Percentiles rank a stretch among this genome's conserved stretches.
These are phyloP conservation scores for Cordyceps cicadae DNA, from an alignment of 2,329 filamentous ascomycete species.

Conservation along the genomic window DNA sequence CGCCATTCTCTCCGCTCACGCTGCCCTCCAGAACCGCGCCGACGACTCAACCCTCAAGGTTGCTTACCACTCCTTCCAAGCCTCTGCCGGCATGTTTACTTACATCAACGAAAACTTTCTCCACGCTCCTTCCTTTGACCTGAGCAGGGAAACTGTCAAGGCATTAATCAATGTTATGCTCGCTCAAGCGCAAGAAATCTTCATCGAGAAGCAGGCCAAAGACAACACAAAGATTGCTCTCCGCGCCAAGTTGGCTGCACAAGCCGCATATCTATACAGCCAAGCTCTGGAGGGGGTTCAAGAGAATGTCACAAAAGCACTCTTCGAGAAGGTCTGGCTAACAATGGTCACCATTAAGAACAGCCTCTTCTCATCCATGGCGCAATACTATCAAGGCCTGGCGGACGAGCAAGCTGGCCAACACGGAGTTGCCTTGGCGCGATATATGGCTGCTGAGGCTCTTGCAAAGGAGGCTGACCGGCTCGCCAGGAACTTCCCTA, in stretches of 20 bases:
- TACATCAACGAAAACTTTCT: conserved; percentile 99
- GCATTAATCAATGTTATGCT: conserved; percentile 87
- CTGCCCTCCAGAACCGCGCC: conserved; percentile 81
- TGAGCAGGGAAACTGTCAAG: conserved; percentile 93
- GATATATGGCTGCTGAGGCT: conserved; percentile 72
- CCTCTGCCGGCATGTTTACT: conserved; percentile 97
- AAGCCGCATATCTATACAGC: conserved; percentile 78
- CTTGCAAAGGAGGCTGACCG: conserved; percentile 71
- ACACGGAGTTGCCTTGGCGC: conserved; percentile 75
- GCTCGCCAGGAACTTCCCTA: conserved; percentile 71
- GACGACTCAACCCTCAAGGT: conserved; percentile 92
- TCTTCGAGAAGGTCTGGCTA: conserved; percentile 94
- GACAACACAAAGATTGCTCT: conserved; percentile 90
- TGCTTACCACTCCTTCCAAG: conserved; percentile 96
- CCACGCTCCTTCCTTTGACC: conserved; percentile 90
- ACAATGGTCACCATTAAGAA: conserved; percentile 76
- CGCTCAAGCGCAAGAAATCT: conserved; percentile 94
- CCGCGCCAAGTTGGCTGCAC: conserved; percentile 85
- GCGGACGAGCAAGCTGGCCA: conserved; percentile 84
- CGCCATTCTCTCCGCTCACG: conserved; percentile 91
- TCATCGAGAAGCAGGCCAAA: conserved; percentile 88
- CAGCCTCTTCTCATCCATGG: conserved; percentile 72
- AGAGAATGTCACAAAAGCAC: conserved; percentile 80
- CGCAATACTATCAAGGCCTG: conserved; percentile 88
- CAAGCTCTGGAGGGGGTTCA: conserved; percentile 86